Evolutionary conservation across 208 protist genomes (phyloP).

Genomic region (Kentomonas sorsogonicus): DNA sequence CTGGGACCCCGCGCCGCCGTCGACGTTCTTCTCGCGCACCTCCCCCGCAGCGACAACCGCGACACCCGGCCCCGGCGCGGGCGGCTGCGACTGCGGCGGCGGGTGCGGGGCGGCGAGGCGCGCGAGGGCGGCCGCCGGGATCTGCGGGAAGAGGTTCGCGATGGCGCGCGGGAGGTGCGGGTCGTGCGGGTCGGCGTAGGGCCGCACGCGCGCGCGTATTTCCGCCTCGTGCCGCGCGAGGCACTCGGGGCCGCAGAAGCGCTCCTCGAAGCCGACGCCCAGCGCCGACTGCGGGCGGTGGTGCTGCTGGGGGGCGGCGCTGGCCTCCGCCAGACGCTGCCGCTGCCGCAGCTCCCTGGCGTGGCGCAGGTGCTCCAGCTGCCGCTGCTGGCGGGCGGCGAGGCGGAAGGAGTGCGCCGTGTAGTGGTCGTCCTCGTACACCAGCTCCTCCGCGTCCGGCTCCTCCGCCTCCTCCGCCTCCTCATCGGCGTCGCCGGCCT

Average conservation of each 20-base stretch:
- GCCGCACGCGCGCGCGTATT: slow-evolving; percentile 20
- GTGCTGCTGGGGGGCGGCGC: not conserved
- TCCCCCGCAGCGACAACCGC: not conserved
- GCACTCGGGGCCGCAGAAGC: slow-evolving; percentile 69
- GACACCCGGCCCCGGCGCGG: slow-evolving; percentile 7
- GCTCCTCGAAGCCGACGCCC: slow-evolving; percentile 29
- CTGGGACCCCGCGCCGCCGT: not conserved
- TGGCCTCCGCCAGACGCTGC: not conserved
- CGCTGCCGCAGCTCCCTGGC: slow-evolving; percentile 12
- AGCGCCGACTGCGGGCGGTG: slow-evolving; percentile 8
- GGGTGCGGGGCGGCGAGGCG: slow-evolving; percentile 47
- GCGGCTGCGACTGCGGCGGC: no score
- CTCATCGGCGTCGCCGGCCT: slow-evolving; percentile 6
- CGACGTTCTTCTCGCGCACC: slow-evolving; percentile 11
- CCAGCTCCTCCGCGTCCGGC: slow-evolving; percentile 23
- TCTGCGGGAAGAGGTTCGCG: slow-evolving; percentile 55
- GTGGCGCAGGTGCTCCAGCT: slow-evolving; percentile 26
- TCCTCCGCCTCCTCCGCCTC: not conserved
- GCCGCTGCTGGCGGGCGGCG: slow-evolving; percentile 31
- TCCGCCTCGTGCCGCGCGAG: slow-evolving; percentile 27
- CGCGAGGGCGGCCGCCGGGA: slow-evolving; percentile 38
- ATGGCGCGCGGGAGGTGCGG: slow-evolving; percentile 32
- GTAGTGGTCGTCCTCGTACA: slow-evolving; percentile 63
- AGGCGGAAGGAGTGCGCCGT: slow-evolving; percentile 52
- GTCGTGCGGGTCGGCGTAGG: slow-evolving; percentile 30